phyloP scores from a whole-genome alignment of 306 rosid species.

The Coriaria nepalensis region DNA sequence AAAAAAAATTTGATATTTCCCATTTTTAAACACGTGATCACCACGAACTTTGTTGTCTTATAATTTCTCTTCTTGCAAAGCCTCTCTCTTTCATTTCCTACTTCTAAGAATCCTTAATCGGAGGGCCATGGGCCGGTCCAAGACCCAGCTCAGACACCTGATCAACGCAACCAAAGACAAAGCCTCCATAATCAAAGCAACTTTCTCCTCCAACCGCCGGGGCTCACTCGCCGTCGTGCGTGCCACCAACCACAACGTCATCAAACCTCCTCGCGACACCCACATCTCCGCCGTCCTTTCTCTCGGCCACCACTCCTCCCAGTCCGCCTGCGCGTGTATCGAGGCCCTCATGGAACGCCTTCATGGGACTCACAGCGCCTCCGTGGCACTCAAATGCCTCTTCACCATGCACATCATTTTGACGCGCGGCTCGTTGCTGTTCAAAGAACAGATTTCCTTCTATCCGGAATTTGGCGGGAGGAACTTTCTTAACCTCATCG shows the following conservation, averaged over 20 bases:
- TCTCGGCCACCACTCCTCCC: slow-evolving; percentile 18
- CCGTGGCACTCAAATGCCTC: slow-evolving; percentile 76
- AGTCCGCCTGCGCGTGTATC: slow-evolving; percentile 35
- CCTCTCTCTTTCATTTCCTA: background rate
- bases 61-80: no score
- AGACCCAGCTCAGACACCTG: slow-evolving; percentile 20
- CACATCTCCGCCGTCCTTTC: slow-evolving; percentile 37
- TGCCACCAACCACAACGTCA: slow-evolving; percentile 57
- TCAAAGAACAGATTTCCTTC: slow-evolving; percentile 36
- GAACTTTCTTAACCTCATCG: slow-evolving; percentile 52
- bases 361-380: slow-evolving; percentile 39
- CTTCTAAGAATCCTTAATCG: background rate
- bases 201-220: slow-evolving; percentile 35
- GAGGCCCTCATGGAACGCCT: slow-evolving; percentile 61
- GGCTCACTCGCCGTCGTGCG: slow-evolving; percentile 43
- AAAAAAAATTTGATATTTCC: no score
- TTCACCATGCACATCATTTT: slow-evolving; percentile 44
- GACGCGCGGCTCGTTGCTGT: slow-evolving; percentile 31
- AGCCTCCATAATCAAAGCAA: slow-evolving; percentile 46
- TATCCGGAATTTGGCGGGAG: slow-evolving; percentile 54
- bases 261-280: slow-evolving; percentile 35
- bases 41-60: no score
- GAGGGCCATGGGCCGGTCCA: slow-evolving; percentile 25
- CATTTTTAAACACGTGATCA: no score
- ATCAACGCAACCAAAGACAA: slow-evolving; percentile 49